phyloP scores from a whole-genome alignment of 2,329 filamentous ascomycete genomes.

The Juglanconis sp. region DNA sequence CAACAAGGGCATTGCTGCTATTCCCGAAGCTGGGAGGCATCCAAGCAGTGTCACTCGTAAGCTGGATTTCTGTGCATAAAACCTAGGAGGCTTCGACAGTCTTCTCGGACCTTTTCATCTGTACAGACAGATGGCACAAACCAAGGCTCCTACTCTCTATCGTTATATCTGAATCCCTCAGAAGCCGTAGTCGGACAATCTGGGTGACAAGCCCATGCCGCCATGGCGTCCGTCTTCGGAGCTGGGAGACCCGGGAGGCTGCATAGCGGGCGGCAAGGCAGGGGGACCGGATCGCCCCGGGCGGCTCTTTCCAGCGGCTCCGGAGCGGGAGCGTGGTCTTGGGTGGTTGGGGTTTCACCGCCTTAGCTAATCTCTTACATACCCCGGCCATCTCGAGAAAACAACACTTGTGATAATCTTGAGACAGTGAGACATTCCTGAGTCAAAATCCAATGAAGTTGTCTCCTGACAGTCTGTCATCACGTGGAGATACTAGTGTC shows the following conservation, averaged over 20 bases:
- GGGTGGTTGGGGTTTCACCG: neutral
- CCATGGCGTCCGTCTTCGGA: neutral
- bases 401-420: neutral
- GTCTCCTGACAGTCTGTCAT: neutral
- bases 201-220: neutral
- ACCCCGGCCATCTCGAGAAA: neutral
- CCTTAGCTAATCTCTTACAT: neutral
- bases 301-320: neutral
- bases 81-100: no score
- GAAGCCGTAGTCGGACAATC: no score
- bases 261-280: neutral
- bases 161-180: no score
- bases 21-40: no score
- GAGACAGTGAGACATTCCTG: neutral
- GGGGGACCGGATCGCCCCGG: neutral
- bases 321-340: no score
- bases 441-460: neutral
- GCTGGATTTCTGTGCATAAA: no score
- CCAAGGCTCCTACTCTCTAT: no score
- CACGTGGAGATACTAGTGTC: neutral
- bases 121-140: no score
- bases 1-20: no score
- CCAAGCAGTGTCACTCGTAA: no score
- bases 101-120: no score
- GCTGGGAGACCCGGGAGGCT: neutral